Conservation (phyloP, 208 protist genomes). For the Angomonas ambiguus region DNA sequence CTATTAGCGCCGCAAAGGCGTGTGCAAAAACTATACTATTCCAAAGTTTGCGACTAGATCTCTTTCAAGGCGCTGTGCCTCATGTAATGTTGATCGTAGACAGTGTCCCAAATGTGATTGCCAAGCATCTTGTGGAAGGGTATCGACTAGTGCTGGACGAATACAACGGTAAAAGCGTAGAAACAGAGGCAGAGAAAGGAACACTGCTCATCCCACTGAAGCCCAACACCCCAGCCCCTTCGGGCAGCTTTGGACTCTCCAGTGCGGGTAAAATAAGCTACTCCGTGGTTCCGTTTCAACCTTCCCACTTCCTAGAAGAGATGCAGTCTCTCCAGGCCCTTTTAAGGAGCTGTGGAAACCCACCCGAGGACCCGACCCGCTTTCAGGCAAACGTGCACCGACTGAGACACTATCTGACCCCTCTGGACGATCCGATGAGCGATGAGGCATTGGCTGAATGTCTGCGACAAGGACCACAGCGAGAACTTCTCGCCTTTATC, state of each 20-base stretch:
- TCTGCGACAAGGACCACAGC: constrained; percentile 42
- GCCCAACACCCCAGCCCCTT: constrained; percentile 27
- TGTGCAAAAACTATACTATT: constrained; percentile 74
- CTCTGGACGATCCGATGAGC: neutral
- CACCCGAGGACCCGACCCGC: neutral
- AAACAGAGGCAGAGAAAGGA: neutral
- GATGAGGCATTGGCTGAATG: constrained; percentile 11
- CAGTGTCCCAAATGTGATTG: constrained; percentile 44
- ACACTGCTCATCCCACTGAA: constrained; percentile 43
- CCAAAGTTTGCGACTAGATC: constrained; percentile 59
- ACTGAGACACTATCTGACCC: constrained; percentile 10
- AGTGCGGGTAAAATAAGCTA: constrained; percentile 36
- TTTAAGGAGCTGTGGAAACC: constrained; percentile 6
- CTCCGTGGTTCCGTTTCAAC: constrained; percentile 57
- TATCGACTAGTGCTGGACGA: constrained; percentile 61
- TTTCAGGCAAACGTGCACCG: constrained; percentile 16
- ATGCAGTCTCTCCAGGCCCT: constrained; percentile 19
- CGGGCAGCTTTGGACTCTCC: constrained; percentile 32
- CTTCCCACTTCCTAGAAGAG: constrained; percentile 45
- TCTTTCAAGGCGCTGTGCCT: constrained; percentile 61
- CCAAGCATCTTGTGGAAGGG: constrained; percentile 72
- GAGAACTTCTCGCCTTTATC: constrained; percentile 76
- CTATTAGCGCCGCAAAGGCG: constrained; percentile 46
- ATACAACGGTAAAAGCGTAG: constrained; percentile 29
- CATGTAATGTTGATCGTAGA: constrained; percentile 82